phyloP scores from a whole-genome alignment of 2,329 filamentous ascomycete species.

The Phaeosphaeriaceae sp. region DNA sequence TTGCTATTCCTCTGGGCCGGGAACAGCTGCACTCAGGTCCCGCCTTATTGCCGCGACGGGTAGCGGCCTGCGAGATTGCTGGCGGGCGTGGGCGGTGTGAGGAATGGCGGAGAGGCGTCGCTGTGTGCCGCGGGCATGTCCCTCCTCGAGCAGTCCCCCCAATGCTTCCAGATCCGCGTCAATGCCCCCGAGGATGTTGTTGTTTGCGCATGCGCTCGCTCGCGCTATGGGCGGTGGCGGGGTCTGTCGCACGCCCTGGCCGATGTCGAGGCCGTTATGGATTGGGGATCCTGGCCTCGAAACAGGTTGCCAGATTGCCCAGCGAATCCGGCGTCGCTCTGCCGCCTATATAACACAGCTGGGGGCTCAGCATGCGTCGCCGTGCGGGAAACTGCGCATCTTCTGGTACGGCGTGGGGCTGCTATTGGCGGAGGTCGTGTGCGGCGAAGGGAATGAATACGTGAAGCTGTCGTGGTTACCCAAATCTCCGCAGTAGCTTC shows the following conservation, averaged over 20 bases:
- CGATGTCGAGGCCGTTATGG: constrained; percentile 29
- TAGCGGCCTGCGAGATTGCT: not conserved
- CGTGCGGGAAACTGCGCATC: constrained; percentile 15
- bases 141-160: constrained; percentile 9
- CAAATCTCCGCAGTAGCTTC: constrained; percentile 14
- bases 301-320: constrained; percentile 24
- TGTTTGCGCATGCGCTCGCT: constrained; percentile 24
- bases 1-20: constrained; percentile 9
- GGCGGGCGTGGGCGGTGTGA: constrained; percentile 18
- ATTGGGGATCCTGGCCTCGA: constrained; percentile 39
- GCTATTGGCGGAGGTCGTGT: constrained; percentile 12
- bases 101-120: constrained; percentile 20
- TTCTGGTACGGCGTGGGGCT: constrained; percentile 19
- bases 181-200: constrained; percentile 22
- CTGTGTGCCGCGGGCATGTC: constrained; percentile 30
- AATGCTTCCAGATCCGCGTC: constrained; percentile 12
- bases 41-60: constrained; percentile 4
- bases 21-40: constrained; percentile 10
- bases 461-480: constrained; percentile 7
- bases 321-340: constrained; percentile 13
- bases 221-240: constrained; percentile 22
- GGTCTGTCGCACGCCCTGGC: constrained; percentile 30
- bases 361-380: constrained; percentile 6
- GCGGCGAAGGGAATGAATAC: constrained; percentile 10
- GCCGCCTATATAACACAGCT: constrained; percentile 2